Evolutionary conservation across 2,329 filamentous ascomycete species (phyloP).

Genomic region (Claviceps quebecensis): DNA sequence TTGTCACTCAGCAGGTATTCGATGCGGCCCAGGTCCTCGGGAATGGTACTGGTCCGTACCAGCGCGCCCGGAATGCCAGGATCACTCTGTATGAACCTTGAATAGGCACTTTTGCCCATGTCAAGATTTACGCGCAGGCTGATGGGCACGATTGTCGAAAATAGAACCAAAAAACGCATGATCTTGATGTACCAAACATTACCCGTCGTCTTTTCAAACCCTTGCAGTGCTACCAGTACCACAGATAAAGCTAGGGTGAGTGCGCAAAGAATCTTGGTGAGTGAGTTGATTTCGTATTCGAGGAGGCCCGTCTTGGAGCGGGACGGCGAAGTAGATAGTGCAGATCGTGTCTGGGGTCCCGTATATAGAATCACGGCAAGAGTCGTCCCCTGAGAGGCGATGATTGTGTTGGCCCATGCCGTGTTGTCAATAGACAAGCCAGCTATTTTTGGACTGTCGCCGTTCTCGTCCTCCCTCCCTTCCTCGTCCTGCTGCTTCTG

Average conservation of each 20-base stretch:
- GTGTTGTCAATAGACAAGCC: slow-evolving; percentile 91
- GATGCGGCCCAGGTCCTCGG: slow-evolving; percentile 87
- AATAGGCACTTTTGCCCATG: slow-evolving; percentile 93
- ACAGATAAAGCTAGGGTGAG: slow-evolving; percentile 78
- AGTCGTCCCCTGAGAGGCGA: slow-evolving; percentile 82
- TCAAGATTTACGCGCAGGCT: slow-evolving; percentile 92
- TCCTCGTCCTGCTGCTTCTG: slow-evolving; percentile 12
- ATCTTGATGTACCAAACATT: slow-evolving; percentile 89
- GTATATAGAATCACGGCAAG: slow-evolving; percentile 89
- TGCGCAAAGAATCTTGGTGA: slow-evolving; percentile 90
- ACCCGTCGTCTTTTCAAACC: slow-evolving; percentile 54
- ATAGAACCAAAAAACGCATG: slow-evolving; percentile 93
- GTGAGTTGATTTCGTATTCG: slow-evolving; percentile 90
- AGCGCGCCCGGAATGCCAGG: slow-evolving; percentile 81
- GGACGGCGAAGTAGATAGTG: slow-evolving; percentile 80
- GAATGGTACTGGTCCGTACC: slow-evolving; percentile 92
- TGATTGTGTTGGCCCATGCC: slow-evolving; percentile 95
- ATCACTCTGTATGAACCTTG: slow-evolving; percentile 87
- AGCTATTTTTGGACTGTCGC: slow-evolving; percentile 38
- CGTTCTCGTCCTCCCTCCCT: neutral
- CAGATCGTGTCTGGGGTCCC: slow-evolving; percentile 83
- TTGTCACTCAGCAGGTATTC: slow-evolving; percentile 96
- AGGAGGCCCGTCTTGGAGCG: slow-evolving; percentile 87
- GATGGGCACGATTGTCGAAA: slow-evolving; percentile 98
- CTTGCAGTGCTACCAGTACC: slow-evolving; percentile 74